phyloP scores from a whole-genome alignment of 106 monocot genomes.

The Platanthera zijinensis region DNA sequence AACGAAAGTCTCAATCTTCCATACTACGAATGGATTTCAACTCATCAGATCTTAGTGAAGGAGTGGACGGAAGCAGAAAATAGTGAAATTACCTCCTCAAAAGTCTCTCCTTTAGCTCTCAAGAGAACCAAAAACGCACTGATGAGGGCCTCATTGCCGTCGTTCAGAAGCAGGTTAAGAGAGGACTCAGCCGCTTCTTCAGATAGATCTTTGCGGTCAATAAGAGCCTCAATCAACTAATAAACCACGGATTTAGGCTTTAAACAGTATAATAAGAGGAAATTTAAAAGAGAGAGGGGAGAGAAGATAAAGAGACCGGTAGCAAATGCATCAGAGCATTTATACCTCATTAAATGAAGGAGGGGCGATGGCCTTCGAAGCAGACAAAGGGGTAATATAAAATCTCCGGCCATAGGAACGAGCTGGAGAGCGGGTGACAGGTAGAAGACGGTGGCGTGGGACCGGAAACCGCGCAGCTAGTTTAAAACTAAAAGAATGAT shows the following conservation, averaged over 20 bases:
- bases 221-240: slow-evolving; percentile 70
- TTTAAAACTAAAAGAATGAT: background rate
- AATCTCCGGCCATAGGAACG: background rate
- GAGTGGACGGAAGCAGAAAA: background rate
- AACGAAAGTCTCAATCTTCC: background rate
- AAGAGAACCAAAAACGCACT: slow-evolving; percentile 91
- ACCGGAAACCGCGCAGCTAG: background rate
- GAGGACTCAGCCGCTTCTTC: slow-evolving; percentile 71
- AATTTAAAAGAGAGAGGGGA: background rate
- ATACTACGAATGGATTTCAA: background rate
- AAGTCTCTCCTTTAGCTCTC: slow-evolving; percentile 92
- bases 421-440: too few species aligned
- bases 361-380: background rate
- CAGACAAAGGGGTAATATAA: background rate
- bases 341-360: slow-evolving; percentile 11
- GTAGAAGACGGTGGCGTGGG: too few species aligned
- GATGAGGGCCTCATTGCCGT: slow-evolving; percentile 61
- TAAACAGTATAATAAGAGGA: background rate
- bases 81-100: slow-evolving; percentile 50
- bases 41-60: background rate
- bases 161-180: slow-evolving; percentile 41
- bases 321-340: background rate
- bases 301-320: background rate
- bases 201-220: slow-evolving; percentile 45
- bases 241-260: background rate